phyloP scores from a whole-genome alignment of 139 green algal species.

The Dunaliella primolecta region DNA sequence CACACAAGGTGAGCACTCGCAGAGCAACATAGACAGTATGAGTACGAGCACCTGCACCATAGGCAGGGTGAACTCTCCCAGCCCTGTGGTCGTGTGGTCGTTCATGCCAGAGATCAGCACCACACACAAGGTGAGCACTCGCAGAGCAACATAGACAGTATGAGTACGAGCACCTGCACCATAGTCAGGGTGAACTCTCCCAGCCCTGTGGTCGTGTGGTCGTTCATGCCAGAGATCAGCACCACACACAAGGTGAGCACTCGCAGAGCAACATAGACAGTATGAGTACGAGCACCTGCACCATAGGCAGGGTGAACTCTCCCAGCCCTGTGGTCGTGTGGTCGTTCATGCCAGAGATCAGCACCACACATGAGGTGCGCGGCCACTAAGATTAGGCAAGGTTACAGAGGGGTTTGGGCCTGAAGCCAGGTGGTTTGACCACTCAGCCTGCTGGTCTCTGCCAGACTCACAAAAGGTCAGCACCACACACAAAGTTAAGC shows the following conservation, averaged over 20 bases:
- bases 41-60: constrained; percentile 6
- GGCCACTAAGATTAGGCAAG: too few species aligned
- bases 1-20: constrained; percentile 30
- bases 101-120: constrained; percentile 94
- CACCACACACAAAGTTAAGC: too few species aligned
- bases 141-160: neutral
- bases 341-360: constrained; percentile 98
- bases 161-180: constrained; percentile 9
- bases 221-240: constrained; percentile 96
- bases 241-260: constrained; percentile 39
- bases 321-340: constrained; percentile 89
- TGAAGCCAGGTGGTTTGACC: too few species aligned
- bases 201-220: constrained; percentile 89
- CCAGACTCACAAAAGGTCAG: too few species aligned
- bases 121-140: constrained; percentile 32
- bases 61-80: too few species aligned
- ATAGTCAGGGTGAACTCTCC: too few species aligned
- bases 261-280: neutral
- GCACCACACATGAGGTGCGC: too few species aligned
- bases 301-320: too few species aligned
- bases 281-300: constrained; percentile 6
- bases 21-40: constrained; percentile 5
- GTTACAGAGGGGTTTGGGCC: too few species aligned
- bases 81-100: constrained; percentile 89
- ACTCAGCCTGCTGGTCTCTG: too few species aligned